Base-by-base conservation (phyloP, 2,329 filamentous ascomycete genomes). In the Hansfordia pulvinata region DNA sequence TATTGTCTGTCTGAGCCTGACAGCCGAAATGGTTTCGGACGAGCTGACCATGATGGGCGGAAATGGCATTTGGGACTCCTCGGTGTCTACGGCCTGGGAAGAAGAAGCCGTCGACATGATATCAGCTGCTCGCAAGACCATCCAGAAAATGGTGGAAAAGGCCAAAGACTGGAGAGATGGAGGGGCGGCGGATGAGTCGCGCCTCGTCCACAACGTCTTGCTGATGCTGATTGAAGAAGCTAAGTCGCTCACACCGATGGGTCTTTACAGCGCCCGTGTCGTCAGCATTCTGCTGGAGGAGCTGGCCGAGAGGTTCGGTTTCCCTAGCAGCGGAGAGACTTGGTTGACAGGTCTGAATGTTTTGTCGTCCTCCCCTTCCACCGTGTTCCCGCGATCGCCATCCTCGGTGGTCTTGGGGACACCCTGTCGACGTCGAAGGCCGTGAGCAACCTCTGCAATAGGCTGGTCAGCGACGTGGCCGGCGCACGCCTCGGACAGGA, bases 381-480 rank as follows among this genome's bases (percentile, higher is more conserved):
- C 64, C 1, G 50, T 1, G 48, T 75, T 1, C 50, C 58, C 0
- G 60, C 62, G 0, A 46, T 60, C 3, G 69, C 65, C 1, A 45
- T 71, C 3, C 40, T 76, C 3, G 41, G 50, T 1, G 70, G 69
- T 0, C 53, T 73, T 16, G 62, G 63, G 3, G 60, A 70, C 36
- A 46, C 53, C 2, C 46, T 69, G 6, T 52, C 55, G 4, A 44
- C 55, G 0, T 70, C 64, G 1, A 66, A 59, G 34, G 32, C 49
- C 1, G 47, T 66, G 13, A 64, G 51, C 29, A 71, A 54, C 26
- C 58, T 76, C 20, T 67, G 62, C 42, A 76, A 75, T 39, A 60
- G 65, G 9, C 53, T 77, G 1, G 53, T 76, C 17, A 75, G 70
- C 36, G 69, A 77, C 33, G 40, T 73, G n/a, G 59, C 67, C 1